These are phyloP conservation scores for Emiliania huxleyi DNA, from an alignment of 78 protist species.

Conservation along the genomic window DNA sequence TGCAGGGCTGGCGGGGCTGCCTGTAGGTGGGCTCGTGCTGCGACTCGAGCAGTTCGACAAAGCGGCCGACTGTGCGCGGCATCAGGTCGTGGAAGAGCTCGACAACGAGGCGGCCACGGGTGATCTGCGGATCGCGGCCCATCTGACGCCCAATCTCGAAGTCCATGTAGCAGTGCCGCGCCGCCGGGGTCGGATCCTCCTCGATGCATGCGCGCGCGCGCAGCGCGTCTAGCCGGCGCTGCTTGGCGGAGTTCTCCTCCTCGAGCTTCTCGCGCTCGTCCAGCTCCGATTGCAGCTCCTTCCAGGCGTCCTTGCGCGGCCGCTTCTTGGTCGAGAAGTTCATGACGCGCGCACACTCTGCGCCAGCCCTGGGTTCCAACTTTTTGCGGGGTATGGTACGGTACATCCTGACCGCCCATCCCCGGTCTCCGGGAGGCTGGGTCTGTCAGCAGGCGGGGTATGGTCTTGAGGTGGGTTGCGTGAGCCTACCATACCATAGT, in stretches of 20 bases:
- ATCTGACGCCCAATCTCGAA: background rate
- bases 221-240: background rate
- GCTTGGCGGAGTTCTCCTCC: background rate
- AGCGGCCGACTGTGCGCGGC: background rate
- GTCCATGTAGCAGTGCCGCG: background rate
- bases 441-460: too few relatives aligned
- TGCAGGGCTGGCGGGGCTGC: too few relatives aligned
- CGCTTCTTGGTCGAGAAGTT: constrained; percentile 11
- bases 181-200: background rate
- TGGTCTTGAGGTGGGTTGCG: too few relatives aligned
- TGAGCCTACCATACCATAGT: too few relatives aligned
- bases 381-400: too few relatives aligned
- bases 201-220: background rate
- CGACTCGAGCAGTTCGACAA: background rate
- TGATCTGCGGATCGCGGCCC: background rate
- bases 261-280: constrained; percentile 7
- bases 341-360: background rate
- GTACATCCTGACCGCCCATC: too few relatives aligned
- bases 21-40: background rate
- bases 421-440: too few relatives aligned
- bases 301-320: background rate
- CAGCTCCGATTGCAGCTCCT: background rate
- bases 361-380: too few relatives aligned
- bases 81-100: constrained; percentile 12
- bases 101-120: background rate